A percentile compares a stretch with the other conserved stretches of the same genome.
phyloP scores from a whole-genome alignment of 306 rosid genomes.

The Elaeagnus macrophylla region DNA sequence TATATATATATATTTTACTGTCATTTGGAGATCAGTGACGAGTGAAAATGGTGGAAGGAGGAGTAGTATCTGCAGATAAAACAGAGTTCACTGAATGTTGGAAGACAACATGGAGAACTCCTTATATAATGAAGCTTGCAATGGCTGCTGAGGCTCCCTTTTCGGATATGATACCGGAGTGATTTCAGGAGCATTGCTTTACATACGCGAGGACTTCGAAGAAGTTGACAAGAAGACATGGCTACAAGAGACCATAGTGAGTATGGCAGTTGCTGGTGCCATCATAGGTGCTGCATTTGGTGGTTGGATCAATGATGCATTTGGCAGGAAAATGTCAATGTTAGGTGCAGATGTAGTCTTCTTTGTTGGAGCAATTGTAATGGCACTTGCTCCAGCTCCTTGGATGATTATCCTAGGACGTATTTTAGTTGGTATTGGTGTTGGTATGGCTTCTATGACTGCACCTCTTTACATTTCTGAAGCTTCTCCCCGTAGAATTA shows the following conservation, averaged over 20 bases:
- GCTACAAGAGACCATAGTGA: constrained; percentile 80
- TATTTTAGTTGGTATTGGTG: constrained; percentile 71
- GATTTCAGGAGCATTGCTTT: constrained; percentile 81
- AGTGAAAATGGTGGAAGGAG: constrained; percentile 42
- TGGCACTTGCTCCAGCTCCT: constrained; percentile 64
- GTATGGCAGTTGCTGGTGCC: constrained; percentile 86
- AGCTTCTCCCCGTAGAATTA: constrained; percentile 63
- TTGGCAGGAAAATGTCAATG: constrained; percentile 59
- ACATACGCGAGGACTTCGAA: constrained; percentile 60
- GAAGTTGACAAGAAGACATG: constrained; percentile 63
- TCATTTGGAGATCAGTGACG: not conserved
- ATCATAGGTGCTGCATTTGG: constrained; percentile 87
- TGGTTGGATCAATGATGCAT: constrained; percentile 66
- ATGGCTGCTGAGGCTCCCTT: constrained; percentile 73
- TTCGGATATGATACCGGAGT: constrained; percentile 90
- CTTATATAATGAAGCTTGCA: constrained; percentile 75
- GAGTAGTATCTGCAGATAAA: constrained; percentile 22
- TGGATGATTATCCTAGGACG: constrained; percentile 65
- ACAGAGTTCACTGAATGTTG: constrained; percentile 55
- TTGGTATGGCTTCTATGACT: constrained; percentile 90
- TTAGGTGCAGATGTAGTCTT: constrained; percentile 54
- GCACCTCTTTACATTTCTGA: no score
- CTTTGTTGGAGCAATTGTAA: constrained; percentile 49
- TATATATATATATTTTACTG: not conserved
- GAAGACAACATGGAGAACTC: constrained; percentile 48